phyloP scores from a whole-genome alignment of 129 eudicot genomes.

The Saposhnikovia divaricata region DNA sequence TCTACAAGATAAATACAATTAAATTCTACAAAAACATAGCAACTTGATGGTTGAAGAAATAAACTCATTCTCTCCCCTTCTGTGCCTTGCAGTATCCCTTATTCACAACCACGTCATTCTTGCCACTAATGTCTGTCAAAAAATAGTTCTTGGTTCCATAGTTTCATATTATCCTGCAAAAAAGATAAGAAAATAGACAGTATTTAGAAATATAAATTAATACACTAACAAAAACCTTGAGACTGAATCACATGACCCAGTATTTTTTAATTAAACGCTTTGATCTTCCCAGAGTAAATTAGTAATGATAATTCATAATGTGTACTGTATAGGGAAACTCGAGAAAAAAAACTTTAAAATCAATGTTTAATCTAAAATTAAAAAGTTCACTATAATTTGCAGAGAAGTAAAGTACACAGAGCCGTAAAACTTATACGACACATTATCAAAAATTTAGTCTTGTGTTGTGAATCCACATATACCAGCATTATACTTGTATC shows the following conservation, averaged over 20 bases:
- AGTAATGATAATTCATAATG: neutral
- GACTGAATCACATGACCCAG: neutral
- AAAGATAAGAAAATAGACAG: neutral
- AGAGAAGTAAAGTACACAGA: too few relatives aligned
- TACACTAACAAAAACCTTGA: neutral
- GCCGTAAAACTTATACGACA: too few relatives aligned
- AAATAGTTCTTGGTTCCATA: neutral
- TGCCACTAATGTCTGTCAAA: neutral
- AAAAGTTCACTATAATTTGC: too few relatives aligned
- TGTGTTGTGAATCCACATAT: too few relatives aligned
- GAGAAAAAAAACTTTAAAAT: neutral
- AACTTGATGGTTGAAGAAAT: neutral
- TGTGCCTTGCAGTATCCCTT: neutral
- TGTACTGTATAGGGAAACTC: neutral
- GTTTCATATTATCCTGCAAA: neutral
- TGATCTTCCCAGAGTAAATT: neutral
- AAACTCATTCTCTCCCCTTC: neutral
- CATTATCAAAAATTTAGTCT: too few relatives aligned
- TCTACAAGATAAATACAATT: neutral
- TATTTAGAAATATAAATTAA: neutral
- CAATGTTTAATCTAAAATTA: neutral
- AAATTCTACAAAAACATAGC: neutral
- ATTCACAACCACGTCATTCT: neutral
- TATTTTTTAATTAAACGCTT: too few relatives aligned
- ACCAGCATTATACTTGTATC: neutral